Base-by-base conservation (phyloP, 768 basidiomycete genomes). In the Pleurotus cornucopiae region DNA sequence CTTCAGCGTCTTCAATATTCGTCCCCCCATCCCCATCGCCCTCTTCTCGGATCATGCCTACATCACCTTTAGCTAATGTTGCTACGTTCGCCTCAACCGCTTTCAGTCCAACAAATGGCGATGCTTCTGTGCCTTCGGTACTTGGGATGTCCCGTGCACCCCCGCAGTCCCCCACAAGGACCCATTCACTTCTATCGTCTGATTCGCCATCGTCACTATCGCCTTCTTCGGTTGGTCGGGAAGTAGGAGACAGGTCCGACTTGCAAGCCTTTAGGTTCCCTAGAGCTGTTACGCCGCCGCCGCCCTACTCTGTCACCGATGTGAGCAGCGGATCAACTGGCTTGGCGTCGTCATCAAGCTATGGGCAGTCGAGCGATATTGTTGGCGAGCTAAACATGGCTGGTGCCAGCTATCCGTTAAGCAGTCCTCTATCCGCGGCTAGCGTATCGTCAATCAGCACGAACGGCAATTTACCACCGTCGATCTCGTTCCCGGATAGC, bases 291-390 rank as follows among this genome's bases (percentile, higher is more conserved):
- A 53, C 51, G 11, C 51, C 51, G 34, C 51, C 51, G 16, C 51
- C 51, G 12, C 51, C 51, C 5, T 53, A 53, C 26, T 40, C 51
- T 9, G 11, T 41, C 37, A 53, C 51, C 26, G 55, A 54, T 21
- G 40, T 63, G 12, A 61, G 61, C 30, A 6, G 62, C 6, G 38
- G 60, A 43, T 46, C 61, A 12, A 46, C 54, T 13, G 59, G 61
- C 49, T 66, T 59, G 41, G 55, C 14, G 43, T 62, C 37, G 14
- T 14, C 48, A 14, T 13, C 9, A n/a, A 23, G 14, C 30, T 26
- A 16, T 6, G 13, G 14, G 20, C 26, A 20, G 11, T 20, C 20
- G 13, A 14, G 25, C 5, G 48, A 16, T 20, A 6, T 30, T n/a
- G 48, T 49, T 9, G 30, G 11, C 11, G 30, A 34, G 7, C 7